Evolutionary conservation across 495 filamentous ascomycete genomes (phyloP).

Genomic region (Copromyces sp.): DNA sequence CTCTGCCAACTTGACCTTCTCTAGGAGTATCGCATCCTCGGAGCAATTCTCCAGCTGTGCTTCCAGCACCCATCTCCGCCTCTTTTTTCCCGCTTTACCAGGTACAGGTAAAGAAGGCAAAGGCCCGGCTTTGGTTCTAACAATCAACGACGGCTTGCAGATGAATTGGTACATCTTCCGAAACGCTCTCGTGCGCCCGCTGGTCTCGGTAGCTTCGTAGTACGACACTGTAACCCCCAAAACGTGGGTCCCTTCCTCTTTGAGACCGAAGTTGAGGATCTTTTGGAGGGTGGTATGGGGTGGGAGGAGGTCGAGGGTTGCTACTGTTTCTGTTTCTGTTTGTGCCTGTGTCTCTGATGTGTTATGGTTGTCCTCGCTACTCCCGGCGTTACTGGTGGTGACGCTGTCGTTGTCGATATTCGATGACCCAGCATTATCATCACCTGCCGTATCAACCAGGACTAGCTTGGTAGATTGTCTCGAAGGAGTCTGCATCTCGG

Average conservation of each 20-base stretch:
- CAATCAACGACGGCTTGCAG: constrained; percentile 77
- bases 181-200: constrained; percentile 72
- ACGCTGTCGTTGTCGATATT: not conserved
- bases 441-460: constrained; percentile 3
- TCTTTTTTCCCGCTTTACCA: not conserved
- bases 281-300: constrained; percentile 63
- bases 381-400: not conserved
- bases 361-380: constrained; percentile 2
- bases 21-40: constrained; percentile 53
- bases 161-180: constrained; percentile 95
- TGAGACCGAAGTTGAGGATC: constrained; percentile 76
- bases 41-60: constrained; percentile 92
- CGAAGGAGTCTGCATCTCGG: constrained; percentile 86
- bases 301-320: constrained; percentile 47
- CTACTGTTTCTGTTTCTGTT: constrained; percentile 14
- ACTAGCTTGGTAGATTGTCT: constrained; percentile 19
- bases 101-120: constrained; percentile 28
- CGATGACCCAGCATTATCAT: constrained; percentile 7
- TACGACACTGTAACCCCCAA: constrained; percentile 93
- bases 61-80: constrained; percentile 56
- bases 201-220: constrained; percentile 54
- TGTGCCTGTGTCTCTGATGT: not conserved
- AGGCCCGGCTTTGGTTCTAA: constrained; percentile 74
- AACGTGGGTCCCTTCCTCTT: constrained; percentile 89
- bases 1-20: constrained; percentile 39